These are phyloP conservation scores for Hordeum vulgare DNA, from an alignment of 176 grass and related monocot genomes.

Conservation along the genomic window MorexV3_pseudomolecules_assembly NC_058524.1:296612776-296613275, in stretches of 20 bases:
- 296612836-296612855: not conserved
- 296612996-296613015: too few relatives aligned
- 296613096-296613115: not conserved
- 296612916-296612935: not conserved
- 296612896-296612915: not conserved
- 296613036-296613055: not conserved
- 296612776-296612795: not conserved
- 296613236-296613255: constrained; percentile 86
- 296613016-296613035: not conserved
- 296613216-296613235: constrained; percentile 96
- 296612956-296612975: too few relatives aligned
- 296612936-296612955: not conserved
- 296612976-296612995: too few relatives aligned
- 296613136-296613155: not conserved
- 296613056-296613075: not conserved
- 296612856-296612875: not conserved
- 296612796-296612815: not conserved
- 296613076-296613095: not conserved
- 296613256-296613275: constrained; percentile 76
- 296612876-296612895: not conserved
- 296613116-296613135: not conserved
- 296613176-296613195: constrained; percentile 62
- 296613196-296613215: constrained; percentile 88
- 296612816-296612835: not conserved
- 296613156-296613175: not conserved